Evolutionary conservation across 2,329 filamentous ascomycete genomes (phyloP).

Genomic region (Cladophialophora exuberans): DNA sequence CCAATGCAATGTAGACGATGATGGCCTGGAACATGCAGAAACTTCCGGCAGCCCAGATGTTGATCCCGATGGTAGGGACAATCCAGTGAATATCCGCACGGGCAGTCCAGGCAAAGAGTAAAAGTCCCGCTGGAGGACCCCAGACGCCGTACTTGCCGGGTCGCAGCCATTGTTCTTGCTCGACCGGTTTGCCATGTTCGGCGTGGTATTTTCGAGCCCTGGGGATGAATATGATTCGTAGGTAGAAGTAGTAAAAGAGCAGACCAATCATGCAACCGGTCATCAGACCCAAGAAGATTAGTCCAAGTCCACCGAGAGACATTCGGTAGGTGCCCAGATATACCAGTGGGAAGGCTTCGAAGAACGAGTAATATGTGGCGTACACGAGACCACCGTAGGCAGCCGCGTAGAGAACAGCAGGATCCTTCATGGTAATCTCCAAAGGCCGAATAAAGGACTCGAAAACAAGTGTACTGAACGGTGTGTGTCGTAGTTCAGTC

Average conservation of each 20-base stretch:
- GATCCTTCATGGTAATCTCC: constrained; percentile 55
- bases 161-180: constrained; percentile 54
- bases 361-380: constrained; percentile 56
- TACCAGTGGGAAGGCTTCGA: constrained; percentile 68
- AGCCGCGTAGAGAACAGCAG: constrained; percentile 64
- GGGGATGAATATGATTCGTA: constrained; percentile 48
- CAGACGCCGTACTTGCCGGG: constrained; percentile 53
- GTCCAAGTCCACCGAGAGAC: constrained; percentile 59
- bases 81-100: constrained; percentile 40
- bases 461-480: constrained; percentile 52
- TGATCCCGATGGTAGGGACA: constrained; percentile 25
- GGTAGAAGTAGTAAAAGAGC: constrained; percentile 54
- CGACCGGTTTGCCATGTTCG: constrained; percentile 50
- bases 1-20: constrained; percentile 31
- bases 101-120: constrained; percentile 39
- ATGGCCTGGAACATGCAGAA: constrained; percentile 33
- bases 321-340: constrained; percentile 64
- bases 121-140: constrained; percentile 20
- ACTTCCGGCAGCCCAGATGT: constrained; percentile 22
- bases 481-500: constrained; percentile 61
- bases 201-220: constrained; percentile 50
- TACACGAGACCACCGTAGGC: constrained; percentile 64
- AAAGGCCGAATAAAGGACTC: constrained; percentile 19
- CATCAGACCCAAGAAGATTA: constrained; percentile 64
- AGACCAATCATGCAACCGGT: constrained; percentile 59